These are phyloP conservation scores for Hylodesmum podocarpum DNA, from an alignment of 306 rosid genomes.

Conservation along the genomic window DNA sequence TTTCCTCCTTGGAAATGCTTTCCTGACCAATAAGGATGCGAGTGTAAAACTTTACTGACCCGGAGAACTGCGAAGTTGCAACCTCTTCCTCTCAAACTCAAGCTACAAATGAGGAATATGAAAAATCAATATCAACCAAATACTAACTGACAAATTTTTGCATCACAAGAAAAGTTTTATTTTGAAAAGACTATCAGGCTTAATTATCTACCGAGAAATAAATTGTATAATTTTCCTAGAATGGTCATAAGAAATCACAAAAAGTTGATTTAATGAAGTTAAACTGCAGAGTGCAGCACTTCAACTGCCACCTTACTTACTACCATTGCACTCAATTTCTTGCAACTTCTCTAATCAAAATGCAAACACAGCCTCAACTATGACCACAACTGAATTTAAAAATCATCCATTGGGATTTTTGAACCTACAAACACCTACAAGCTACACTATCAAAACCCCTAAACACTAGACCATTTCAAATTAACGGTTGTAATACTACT, in stretches of 20 bases:
- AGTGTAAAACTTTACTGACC: conserved; percentile 51
- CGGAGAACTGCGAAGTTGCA: conserved; percentile 61
- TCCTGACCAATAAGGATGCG: conserved; percentile 31
- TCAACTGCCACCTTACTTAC: neutral
- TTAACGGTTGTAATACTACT: neutral
- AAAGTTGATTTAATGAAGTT: neutral
- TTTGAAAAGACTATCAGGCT: neutral
- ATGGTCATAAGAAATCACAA: neutral
- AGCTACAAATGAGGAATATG: conserved; percentile 45
- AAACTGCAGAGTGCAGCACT: neutral
- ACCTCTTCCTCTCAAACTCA: conserved; percentile 82
- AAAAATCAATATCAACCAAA: conserved; percentile 16
- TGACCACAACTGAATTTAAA: neutral
- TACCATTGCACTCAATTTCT: neutral
- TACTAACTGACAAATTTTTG: neutral
- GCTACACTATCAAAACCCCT: neutral
- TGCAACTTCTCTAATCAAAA: neutral
- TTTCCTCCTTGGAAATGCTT: conserved; percentile 26
- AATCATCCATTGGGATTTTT: neutral
- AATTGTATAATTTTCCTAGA: neutral
- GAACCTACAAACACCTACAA: neutral
- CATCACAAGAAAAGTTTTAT: neutral
- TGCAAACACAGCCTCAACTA: neutral
- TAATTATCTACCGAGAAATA: neutral
- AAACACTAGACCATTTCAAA: neutral